Base-by-base conservation (phyloP, 2,329 filamentous ascomycete species). In the Talaromyces sp. region DNA sequence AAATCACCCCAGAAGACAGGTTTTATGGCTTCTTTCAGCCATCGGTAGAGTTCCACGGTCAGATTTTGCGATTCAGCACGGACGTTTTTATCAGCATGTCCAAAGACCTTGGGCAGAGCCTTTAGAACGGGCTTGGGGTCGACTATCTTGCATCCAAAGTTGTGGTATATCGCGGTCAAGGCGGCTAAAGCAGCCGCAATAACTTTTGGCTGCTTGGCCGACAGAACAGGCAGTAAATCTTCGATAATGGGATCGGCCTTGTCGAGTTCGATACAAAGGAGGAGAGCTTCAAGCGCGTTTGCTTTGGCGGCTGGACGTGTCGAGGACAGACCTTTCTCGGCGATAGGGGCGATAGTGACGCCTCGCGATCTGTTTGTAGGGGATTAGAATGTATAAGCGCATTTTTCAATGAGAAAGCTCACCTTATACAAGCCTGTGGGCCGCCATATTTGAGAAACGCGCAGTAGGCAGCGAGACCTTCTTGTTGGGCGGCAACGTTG, bases 11-110 rank as follows among this genome's bases (percentile, higher is more conserved):
- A 99, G 74, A 99, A 97, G 76, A 97, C 88, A 41, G 93, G 91
- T 74, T 99, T 99, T 87, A 99, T 97, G 11, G 93, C 93, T 65
- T 99, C 94, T 66, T 93, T 89, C 35, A 99, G 81, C 94, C 95
- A 99, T 75, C 94, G 83, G 76, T 99, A 99, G 61, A 99, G 85
- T 72, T 99, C 95, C 54, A 97, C 91, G 0, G 93, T 89, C 60
- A 99, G 80, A 67, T 89, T 92, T 53, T 94, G 94, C 29, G 92
- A 92, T 74, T 97, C 94, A 3, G 92, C 92, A 75, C 94, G 88
- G 17, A 99, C 91, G 72, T 97, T 97, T 77, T 99, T 99, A 81
- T 99, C 94, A 32, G 94, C 93, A 73, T 97, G 94, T 21, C 91
- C 91, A 71, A 97, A 99, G 1, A 88, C 88, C 72, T 96, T 96